A percentile compares a stretch with the other conserved stretches of the same genome.
Evolutionary conservation across 306 rosid genomes (phyloP).

Genomic region (Fragaria vesca): DNA sequence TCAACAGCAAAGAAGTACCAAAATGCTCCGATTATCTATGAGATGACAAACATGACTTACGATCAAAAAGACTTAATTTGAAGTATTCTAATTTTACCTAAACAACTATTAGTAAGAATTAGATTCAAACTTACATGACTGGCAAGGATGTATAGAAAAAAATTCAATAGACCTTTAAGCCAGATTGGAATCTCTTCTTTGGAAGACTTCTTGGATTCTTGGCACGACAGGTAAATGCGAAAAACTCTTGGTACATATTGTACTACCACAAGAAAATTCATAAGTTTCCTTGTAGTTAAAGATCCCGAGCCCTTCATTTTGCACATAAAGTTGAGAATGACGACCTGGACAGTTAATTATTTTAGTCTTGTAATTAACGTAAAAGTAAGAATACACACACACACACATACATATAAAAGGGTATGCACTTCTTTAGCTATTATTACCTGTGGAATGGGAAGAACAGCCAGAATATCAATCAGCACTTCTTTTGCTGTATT

Average conservation of each 20-base stretch:
- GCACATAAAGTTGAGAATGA: constrained; percentile 15
- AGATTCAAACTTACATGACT: constrained; percentile 20
- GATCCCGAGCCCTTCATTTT: constrained; percentile 8
- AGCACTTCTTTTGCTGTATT: too few species aligned
- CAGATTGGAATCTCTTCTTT: neutral
- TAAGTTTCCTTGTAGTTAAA: neutral
- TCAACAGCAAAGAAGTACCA: constrained; percentile 31
- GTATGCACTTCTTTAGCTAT: too few species aligned
- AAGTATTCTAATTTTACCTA: too few species aligned
- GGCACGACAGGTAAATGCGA: constrained; percentile 6
- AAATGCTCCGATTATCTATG: constrained; percentile 20
- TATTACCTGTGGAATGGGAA: neutral
- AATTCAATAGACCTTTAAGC: constrained; percentile 13
- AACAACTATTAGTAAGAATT: too few species aligned
- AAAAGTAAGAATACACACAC: too few species aligned
- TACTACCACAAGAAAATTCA: constrained; percentile 17
- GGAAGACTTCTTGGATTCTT: neutral
- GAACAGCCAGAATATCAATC: neutral
- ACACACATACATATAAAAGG: too few species aligned
- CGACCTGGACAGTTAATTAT: constrained; percentile 8
- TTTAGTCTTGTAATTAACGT: too few species aligned
- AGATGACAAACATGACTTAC: too few species aligned
- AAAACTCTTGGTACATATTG: constrained; percentile 5
- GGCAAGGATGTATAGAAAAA: neutral
- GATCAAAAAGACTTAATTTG: too few species aligned